Base-by-base conservation (phyloP, 1,284 basidiomycete species). In the Gymnopus androsaceus region DNA sequence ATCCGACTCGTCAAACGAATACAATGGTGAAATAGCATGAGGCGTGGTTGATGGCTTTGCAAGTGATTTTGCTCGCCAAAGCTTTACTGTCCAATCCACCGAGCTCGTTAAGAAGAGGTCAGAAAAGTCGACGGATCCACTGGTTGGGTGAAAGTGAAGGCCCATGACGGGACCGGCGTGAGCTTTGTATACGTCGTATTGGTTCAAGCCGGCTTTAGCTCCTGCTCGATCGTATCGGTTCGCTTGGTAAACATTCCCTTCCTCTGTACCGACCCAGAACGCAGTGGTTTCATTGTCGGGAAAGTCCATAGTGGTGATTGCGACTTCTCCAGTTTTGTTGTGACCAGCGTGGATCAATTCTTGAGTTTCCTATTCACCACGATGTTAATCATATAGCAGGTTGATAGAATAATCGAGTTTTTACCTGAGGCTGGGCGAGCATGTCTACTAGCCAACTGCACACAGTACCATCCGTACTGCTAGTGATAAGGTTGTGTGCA, bases 391-490 rank as follows among this genome's bases (percentile, higher is more conserved):
- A 61, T 33, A 27, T 8, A 34, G 21, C 19, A 59, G 42, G 42
- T 31, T 21, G 28, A 3, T 19, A 51, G n/a, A 62, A 69, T 21
- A n/a, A n/a, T n/a, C n/a, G n/a, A n/a, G n/a, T n/a, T n/a, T n/a
- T n/a, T 64, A 92, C 92, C 79, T 96, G 94, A 3, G 97, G 97
- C 66, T 95, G 90, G 1, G 95, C 94, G 31, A 99, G 84, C 95
- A 99, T 98, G 74, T 99, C 97, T 2, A 98, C 90, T 36, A 96
- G 79, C 97, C 97, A 99, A 67, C 91, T 93, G 71, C 97, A 99
- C 3, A 99, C 92, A 21, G 90, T 90, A 0, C 97, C 97, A 69
- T 99, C 97, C 1, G 95, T 98, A 61, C 92, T 95, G 61, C 92
- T 94, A 15, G 94, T 94, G 56, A 99, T 93, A 54, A 99, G 76